Conservation (phyloP, 106 monocot genomes). For the Gastrodia elata region DNA sequence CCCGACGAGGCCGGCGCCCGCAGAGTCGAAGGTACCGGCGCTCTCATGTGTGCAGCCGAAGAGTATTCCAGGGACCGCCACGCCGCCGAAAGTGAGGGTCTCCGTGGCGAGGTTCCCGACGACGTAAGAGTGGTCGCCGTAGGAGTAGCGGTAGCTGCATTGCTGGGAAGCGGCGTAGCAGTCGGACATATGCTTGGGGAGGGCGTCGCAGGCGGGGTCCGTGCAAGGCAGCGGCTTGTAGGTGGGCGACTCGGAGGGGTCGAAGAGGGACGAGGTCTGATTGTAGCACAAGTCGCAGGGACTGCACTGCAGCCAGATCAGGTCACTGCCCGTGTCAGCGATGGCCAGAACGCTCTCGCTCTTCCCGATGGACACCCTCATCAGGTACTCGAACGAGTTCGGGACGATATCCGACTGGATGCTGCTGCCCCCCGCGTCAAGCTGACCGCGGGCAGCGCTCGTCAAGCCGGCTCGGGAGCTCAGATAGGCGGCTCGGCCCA, state of each 20-base stretch:
- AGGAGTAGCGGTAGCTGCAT: conserved; percentile 16
- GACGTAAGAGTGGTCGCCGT: conserved; percentile 26
- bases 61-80: not conserved
- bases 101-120: conserved; percentile 27
- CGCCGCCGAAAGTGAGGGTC: conserved; percentile 23
- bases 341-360: conserved; percentile 13
- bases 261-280: conserved; percentile 12
- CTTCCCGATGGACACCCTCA: conserved; percentile 28
- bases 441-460: not conserved
- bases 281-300: conserved; percentile 14
- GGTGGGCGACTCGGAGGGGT: conserved; percentile 18
- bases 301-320: conserved; percentile 18
- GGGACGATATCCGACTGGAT: conserved; percentile 15
- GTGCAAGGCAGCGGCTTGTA: conserved; percentile 19
- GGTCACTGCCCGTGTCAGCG: conserved; percentile 27
- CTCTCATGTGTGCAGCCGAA: conserved; percentile 34
- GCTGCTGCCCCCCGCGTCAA: too few species aligned
- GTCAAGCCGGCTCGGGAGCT: not conserved
- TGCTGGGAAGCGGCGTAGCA: not conserved
- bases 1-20: conserved; percentile 29
- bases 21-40: conserved; percentile 14
- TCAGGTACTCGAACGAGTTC: conserved; percentile 20
- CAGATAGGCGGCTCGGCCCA: not conserved
- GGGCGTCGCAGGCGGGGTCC: conserved; percentile 1
- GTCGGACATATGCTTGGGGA: not conserved